Evolutionary conservation across 371 early-diverging fungal genomes (phyloP), one percentile per base, ranked within the genome.

Genomic region (Gilbertella persicaria): DNA sequence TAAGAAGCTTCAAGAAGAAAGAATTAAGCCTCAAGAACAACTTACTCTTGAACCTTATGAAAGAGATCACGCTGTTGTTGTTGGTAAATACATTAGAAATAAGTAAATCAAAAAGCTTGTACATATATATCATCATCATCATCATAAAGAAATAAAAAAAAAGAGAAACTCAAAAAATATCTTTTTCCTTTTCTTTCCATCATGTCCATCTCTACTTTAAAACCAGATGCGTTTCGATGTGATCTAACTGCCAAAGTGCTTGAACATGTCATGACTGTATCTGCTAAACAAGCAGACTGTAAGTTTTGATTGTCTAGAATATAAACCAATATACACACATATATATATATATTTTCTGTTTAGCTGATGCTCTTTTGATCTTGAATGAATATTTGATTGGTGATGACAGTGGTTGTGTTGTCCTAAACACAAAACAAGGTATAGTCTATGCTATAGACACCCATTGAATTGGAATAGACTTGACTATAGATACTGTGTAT

Each of bases 1-100:
- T 53, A 94, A 98, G 83, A 98, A 98, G 82, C 84, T 99, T 53
- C 96, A 95, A 74, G 94, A 94, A 76, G 96, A 98, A 66, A 89
- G 91, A 70, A 94, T 99, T 70, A 99, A 98, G 86, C 99, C 99
- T 50, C 93, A 92, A 74, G 99, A 99, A 83, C 99, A 99, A 83
- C 80, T 99, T 49, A 99, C 99, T 12, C 84, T 99, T 43, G 99
- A 99, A 80, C 99, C 99, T 45, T 99, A 98, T 74, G 99, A 99
- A 82, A 92, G 99, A 83, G 99, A 99, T 78, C 99, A 99, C 90
- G 99, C 99, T 55, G 82, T 99, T 39, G 99, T 99, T 46, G 91
- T 98, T 53, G 99, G 99, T 55, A 86, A 84, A 62, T 97, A 96
- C 67, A 76, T 82, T 62, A 75, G 86, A 45, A 59, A 76, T 67